A percentile compares a stretch with the other conserved stretches of the same genome.
Conservation (phyloP, 805 yeast genomes). For the Wickerhamomyces tratensis region DNA sequence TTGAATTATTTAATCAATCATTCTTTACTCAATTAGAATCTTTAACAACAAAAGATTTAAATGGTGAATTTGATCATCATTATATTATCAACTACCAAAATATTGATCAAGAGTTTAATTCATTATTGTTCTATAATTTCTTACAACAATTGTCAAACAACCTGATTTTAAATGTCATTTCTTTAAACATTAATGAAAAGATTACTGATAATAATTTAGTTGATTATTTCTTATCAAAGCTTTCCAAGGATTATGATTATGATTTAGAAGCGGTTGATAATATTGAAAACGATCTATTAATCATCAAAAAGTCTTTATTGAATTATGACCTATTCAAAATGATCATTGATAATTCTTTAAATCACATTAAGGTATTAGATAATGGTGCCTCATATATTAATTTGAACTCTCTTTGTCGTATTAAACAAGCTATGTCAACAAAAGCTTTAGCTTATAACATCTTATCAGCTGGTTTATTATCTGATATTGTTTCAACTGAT, state of each 20-base stretch:
- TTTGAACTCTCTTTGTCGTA: slow-evolving; percentile 36
- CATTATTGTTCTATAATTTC: slow-evolving; percentile 21
- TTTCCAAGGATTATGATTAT: slow-evolving; percentile 17
- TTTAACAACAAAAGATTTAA: slow-evolving; percentile 24
- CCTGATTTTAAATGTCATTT: slow-evolving; percentile 4
- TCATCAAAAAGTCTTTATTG: background rate
- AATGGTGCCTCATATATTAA: slow-evolving; percentile 48
- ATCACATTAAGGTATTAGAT: slow-evolving; percentile 30
- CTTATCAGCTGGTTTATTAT: slow-evolving; percentile 44
- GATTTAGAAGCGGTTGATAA: slow-evolving; percentile 8
- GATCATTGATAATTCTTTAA: slow-evolving; percentile 11
- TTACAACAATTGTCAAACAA: slow-evolving; percentile 12
- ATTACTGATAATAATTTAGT: slow-evolving; percentile 13
- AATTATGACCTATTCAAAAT: slow-evolving; percentile 1
- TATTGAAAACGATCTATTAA: too few species aligned
- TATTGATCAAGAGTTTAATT: slow-evolving; percentile 25
- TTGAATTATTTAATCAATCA: slow-evolving; percentile 10
- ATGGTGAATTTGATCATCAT: slow-evolving; percentile 15
- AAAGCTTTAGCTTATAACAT: slow-evolving; percentile 50
- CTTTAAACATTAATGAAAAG: background rate
- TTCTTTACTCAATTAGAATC: slow-evolving; percentile 13
- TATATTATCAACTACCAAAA: slow-evolving; percentile 26
- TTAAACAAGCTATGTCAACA: slow-evolving; percentile 41
- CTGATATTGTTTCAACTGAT: slow-evolving; percentile 34
- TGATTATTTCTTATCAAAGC: slow-evolving; percentile 22